Evolutionary conservation across 768 basidiomycete genomes (phyloP).

Genomic region (Rhodotorula kratochvilovae): DNA sequence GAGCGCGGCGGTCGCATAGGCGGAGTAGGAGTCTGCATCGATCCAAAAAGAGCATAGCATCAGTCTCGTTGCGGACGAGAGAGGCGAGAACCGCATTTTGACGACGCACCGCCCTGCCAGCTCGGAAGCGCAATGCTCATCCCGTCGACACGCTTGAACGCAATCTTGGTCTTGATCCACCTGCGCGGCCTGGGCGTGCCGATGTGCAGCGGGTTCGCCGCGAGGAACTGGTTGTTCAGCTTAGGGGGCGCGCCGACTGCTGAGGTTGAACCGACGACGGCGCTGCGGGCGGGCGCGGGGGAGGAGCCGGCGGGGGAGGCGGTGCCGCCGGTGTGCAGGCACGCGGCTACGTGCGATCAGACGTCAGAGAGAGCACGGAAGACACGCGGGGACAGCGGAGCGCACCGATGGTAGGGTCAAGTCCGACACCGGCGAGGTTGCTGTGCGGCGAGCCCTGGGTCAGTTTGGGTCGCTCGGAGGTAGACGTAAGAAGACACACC

Average conservation of each 20-base stretch:
- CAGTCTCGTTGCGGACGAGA: not conserved
- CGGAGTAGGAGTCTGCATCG: conserved; percentile 10
- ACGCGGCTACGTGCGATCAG: not conserved
- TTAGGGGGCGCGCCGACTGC: conserved; percentile 19
- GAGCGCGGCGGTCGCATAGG: conserved; percentile 1
- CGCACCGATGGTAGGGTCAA: conserved; percentile 7
- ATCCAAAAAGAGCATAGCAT: not conserved
- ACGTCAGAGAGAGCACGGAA: too few relatives aligned
- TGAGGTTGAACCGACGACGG: not conserved
- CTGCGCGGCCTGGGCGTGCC: conserved; percentile 27
- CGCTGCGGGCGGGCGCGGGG: not conserved
- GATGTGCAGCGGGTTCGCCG: not conserved
- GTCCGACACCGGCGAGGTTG: conserved; percentile 26
- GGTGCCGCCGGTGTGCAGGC: not conserved
- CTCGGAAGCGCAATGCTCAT: not conserved
- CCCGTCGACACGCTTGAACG: conserved; percentile 13
- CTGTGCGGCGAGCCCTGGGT: not conserved
- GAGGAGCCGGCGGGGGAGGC: not conserved
- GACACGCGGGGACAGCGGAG: not conserved
- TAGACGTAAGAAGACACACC: not conserved
- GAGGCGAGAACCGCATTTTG: too few relatives aligned
- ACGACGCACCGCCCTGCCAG: conserved; percentile 29
- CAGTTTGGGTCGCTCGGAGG: not conserved
- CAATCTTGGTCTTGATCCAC: conserved; percentile 15
- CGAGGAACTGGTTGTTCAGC: conserved; percentile 23